A percentile compares a stretch with the other conserved stretches of the same genome.
Evolutionary conservation across 352 stramenopile genomes (phyloP).

Genomic region (Phytophthora syringae): DNA sequence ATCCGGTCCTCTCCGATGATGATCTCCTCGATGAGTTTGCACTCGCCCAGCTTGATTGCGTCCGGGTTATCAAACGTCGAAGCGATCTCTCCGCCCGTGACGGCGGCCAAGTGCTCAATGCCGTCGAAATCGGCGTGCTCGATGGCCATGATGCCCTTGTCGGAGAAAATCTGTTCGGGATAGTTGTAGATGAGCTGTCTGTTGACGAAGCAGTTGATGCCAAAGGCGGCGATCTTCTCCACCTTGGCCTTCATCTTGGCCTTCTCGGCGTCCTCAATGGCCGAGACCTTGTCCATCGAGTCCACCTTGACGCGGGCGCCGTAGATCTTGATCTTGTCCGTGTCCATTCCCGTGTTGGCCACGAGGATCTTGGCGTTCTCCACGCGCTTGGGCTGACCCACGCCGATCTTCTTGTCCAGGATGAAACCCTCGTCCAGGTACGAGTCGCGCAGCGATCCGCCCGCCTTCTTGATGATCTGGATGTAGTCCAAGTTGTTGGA

Average conservation of each 20-base stretch:
- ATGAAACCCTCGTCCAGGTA: constrained; percentile 99
- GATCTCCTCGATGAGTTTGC: constrained; percentile 98
- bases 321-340: constrained; percentile 99
- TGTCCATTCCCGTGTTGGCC: constrained; percentile 99
- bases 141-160: constrained; percentile 98
- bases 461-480: constrained; percentile 99
- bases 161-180: constrained; percentile 98
- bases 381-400: constrained; percentile 96
- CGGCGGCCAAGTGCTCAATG: constrained; percentile 97
- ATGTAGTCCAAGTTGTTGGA: constrained; percentile 98
- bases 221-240: constrained; percentile 98
- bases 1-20: constrained; percentile 98
- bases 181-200: constrained; percentile 99
- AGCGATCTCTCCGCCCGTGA: constrained; percentile 95
- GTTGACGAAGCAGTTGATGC: constrained; percentile 99
- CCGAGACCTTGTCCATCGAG: constrained; percentile 98
- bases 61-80: constrained; percentile 99
- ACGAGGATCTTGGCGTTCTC: constrained; percentile 99
- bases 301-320: constrained; percentile 97
- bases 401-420: constrained; percentile 96
- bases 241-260: constrained; percentile 98
- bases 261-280: constrained; percentile 99
- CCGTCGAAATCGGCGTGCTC: constrained; percentile 99
- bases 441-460: constrained; percentile 95
- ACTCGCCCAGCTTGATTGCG: constrained; percentile 96